Conservation (phyloP, 345 rosid species). For the Alliaria petiolata region DNA sequence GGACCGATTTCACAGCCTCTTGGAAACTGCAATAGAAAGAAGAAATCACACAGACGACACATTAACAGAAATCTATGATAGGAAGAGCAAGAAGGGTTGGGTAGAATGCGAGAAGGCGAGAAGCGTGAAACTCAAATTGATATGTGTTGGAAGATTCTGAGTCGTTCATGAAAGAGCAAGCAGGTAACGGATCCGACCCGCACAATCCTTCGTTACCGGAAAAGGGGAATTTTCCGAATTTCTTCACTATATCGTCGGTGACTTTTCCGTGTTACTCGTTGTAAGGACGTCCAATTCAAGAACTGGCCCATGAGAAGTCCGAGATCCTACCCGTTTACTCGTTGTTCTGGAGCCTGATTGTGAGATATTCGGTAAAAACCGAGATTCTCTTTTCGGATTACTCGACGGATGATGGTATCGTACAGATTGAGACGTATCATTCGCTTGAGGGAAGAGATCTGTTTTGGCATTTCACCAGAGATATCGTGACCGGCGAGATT, state of each 20-base stretch:
- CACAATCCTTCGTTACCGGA: constrained; percentile 78
- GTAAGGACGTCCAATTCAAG: constrained; percentile 57
- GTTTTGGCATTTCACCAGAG: constrained; percentile 66
- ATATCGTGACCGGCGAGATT: constrained; percentile 76
- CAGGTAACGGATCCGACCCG: constrained; percentile 65
- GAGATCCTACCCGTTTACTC: constrained; percentile 75
- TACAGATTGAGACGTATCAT: constrained; percentile 74
- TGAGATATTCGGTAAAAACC: constrained; percentile 55
- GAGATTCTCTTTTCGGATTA: constrained; percentile 46
- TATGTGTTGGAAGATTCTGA: constrained; percentile 37
- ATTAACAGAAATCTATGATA: no score
- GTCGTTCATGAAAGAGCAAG: constrained; percentile 47
- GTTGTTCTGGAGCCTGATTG: constrained; percentile 82
- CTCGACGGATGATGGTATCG: constrained; percentile 73
- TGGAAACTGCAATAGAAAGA: no score
- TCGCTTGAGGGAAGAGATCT: constrained; percentile 52
- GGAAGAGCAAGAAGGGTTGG: no score
- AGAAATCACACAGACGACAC: no score
- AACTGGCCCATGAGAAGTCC: constrained; percentile 53
- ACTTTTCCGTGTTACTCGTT: constrained; percentile 68
- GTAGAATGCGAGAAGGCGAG: no score
- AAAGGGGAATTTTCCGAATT: constrained; percentile 59
- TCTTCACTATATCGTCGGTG: constrained; percentile 49
- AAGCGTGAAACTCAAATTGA: no score
- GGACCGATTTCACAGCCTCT: no score